Percentiles rank a stretch among this genome's conserved stretches.
These are phyloP conservation scores for Apophysomyces trapeziformis DNA, from an alignment of 371 early-diverging fungal species.

Conservation along the genomic window DNA sequence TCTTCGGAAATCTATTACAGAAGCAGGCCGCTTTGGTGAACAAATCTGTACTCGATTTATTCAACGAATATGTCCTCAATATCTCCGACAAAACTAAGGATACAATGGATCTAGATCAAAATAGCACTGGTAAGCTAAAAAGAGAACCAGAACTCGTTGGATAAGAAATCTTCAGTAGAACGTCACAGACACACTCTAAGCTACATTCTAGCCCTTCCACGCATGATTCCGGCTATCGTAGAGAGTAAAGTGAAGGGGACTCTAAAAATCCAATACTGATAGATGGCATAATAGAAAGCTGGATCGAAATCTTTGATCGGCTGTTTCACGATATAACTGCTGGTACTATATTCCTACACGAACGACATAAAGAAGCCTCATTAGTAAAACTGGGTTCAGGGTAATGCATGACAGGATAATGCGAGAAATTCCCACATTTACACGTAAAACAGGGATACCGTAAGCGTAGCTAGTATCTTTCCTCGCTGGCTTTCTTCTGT, in stretches of 20 bases:
- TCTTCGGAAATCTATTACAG: slow-evolving; percentile 29
- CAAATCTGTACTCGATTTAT: slow-evolving; percentile 22
- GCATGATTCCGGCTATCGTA: slow-evolving; percentile 26
- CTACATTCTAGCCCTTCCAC: slow-evolving; percentile 40
- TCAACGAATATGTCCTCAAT: slow-evolving; percentile 18
- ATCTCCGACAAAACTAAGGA: background rate
- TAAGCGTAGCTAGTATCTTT: slow-evolving; percentile 27
- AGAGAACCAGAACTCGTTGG: background rate
- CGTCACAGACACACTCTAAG: slow-evolving; percentile 24
- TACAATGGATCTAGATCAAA: background rate
- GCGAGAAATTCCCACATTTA: background rate
- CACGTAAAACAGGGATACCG: slow-evolving; percentile 5
- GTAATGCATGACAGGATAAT: slow-evolving; percentile 14
- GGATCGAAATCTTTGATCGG: slow-evolving; percentile 31
- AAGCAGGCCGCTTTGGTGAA: slow-evolving; percentile 15
- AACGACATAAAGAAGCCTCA: slow-evolving; percentile 25
- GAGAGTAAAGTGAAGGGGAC: slow-evolving; percentile 21
- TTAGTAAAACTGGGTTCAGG: slow-evolving; percentile 17
- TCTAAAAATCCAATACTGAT: background rate
- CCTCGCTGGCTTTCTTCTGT: slow-evolving; percentile 42
- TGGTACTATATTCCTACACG: slow-evolving; percentile 37
- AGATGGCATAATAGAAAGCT: slow-evolving; percentile 26
- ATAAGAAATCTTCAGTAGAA: background rate
- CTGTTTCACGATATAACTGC: slow-evolving; percentile 27
- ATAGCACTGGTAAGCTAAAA: background rate